Evolutionary conservation across 2,329 filamentous ascomycete species (phyloP).

Genomic region (Diaporthe humulicola): DNA sequence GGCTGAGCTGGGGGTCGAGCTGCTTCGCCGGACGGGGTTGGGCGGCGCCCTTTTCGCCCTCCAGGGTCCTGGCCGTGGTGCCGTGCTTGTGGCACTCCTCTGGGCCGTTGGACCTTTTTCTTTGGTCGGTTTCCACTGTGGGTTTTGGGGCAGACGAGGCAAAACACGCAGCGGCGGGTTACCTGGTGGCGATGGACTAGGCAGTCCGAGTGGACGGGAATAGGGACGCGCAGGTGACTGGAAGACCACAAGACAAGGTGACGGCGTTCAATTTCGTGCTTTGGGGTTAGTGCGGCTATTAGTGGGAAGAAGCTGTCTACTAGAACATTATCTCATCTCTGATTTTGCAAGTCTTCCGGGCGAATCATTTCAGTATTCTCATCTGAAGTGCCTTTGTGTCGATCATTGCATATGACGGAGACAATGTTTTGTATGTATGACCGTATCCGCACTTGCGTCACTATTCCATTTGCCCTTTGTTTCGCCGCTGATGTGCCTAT

Average conservation of each 20-base stretch:
- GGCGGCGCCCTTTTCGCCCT: background rate
- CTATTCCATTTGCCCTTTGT: conserved; percentile 1
- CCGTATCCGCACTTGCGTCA: conserved; percentile 13
- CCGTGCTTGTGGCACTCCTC: background rate
- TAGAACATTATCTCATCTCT: background rate
- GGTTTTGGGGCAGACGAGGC: background rate
- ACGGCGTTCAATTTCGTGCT: background rate
- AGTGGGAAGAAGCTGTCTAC: background rate
- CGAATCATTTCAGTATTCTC: background rate
- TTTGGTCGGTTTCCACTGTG: background rate
- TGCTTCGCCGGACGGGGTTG: conserved; percentile 1
- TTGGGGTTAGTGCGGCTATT: background rate
- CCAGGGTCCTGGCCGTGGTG: background rate
- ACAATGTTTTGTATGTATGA: background rate
- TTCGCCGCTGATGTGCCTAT: background rate
- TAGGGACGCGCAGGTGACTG: too few species aligned
- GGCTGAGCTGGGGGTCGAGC: background rate
- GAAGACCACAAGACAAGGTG: background rate
- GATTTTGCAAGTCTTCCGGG: too few species aligned
- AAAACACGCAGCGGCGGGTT: background rate
- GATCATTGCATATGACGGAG: background rate
- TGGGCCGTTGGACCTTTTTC: conserved; percentile 5
- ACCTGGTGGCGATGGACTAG: background rate
- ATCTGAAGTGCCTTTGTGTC: background rate
- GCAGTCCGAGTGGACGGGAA: too few species aligned